Conservation (phyloP, 2,329 filamentous ascomycete genomes). For the Pyricularia pennisetigena region DNA sequence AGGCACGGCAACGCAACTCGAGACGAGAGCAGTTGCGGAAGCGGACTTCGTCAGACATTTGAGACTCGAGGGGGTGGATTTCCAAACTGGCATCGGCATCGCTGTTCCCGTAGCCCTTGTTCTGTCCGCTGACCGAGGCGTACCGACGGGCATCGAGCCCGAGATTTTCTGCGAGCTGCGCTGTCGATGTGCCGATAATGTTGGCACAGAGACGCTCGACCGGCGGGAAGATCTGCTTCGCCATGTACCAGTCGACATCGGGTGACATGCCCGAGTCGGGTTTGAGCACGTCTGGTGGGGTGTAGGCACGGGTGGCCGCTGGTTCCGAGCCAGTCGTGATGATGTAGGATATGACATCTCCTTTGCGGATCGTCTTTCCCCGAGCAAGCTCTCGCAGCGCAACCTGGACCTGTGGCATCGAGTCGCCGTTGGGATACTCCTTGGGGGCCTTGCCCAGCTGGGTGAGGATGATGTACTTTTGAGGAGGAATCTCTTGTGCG, state of each 20-base stretch:
- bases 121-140: slow-evolving; percentile 33
- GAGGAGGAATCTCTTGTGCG: slow-evolving; percentile 59
- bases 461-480: slow-evolving; percentile 96
- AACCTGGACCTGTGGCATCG: slow-evolving; percentile 96
- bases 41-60: slow-evolving; percentile 83
- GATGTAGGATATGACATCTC: slow-evolving; percentile 94
- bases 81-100: slow-evolving; percentile 48
- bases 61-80: slow-evolving; percentile 86
- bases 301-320: slow-evolving; percentile 81
- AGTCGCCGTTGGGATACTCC: slow-evolving; percentile 88
- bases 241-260: slow-evolving; percentile 95
- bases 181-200: slow-evolving; percentile 83
- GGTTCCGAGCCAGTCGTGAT: slow-evolving; percentile 64
- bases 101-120: slow-evolving; percentile 25
- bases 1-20: slow-evolving; percentile 69
- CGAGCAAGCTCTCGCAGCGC: slow-evolving; percentile 79
- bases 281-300: slow-evolving; percentile 76
- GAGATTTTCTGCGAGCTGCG: slow-evolving; percentile 83
- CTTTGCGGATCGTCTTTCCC: slow-evolving; percentile 80
- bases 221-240: slow-evolving; percentile 96
- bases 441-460: slow-evolving; percentile 91
- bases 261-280: slow-evolving; percentile 64
- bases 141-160: slow-evolving; percentile 88
- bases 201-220: slow-evolving; percentile 97
- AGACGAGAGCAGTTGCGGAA: slow-evolving; percentile 76